A percentile compares a stretch with the other conserved stretches of the same genome.
These are phyloP conservation scores for Arthonia radiata DNA, from an alignment of 495 filamentous ascomycete species.

Conservation along the genomic window DNA sequence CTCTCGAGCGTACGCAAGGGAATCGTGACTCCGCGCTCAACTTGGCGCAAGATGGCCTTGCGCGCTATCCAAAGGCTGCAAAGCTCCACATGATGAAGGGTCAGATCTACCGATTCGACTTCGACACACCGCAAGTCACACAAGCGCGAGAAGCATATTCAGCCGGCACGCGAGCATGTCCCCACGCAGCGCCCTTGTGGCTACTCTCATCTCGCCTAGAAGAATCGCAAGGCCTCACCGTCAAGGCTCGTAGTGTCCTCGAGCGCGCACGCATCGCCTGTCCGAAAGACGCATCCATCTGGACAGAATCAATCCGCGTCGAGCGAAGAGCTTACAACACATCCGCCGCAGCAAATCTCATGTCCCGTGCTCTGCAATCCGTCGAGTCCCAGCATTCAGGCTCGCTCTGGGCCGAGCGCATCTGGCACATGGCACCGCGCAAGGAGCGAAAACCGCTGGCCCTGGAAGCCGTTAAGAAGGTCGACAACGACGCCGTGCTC, in stretches of 20 bases:
- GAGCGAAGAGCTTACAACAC: conserved; percentile 75
- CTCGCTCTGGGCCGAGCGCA: conserved; percentile 74
- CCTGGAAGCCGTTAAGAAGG: conserved; percentile 89
- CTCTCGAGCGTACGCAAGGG: conserved; percentile 66
- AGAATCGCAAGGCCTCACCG: conserved; percentile 57
- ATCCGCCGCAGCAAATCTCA: conserved; percentile 60
- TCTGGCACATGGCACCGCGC: conserved; percentile 77
- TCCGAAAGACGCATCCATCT: conserved; percentile 63
- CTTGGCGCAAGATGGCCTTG: conserved; percentile 64
- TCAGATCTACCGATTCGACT: conserved; percentile 55
- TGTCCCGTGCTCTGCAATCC: conserved; percentile 82
- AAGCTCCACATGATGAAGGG: conserved; percentile 99
- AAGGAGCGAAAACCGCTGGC: conserved; percentile 77
- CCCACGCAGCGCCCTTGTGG: conserved; percentile 68
- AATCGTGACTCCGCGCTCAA: conserved; percentile 59
- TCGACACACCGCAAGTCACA: conserved; percentile 37
- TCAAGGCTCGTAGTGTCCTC: conserved; percentile 79
- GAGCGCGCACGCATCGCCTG: conserved; percentile 70
- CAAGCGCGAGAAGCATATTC: conserved; percentile 81
- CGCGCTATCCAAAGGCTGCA: conserved; percentile 61
- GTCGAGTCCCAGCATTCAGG: conserved; percentile 48
- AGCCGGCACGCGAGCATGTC: conserved; percentile 66
- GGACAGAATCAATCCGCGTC: conserved; percentile 76
- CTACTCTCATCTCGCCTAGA: conserved; percentile 69
- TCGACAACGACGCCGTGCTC: conserved; percentile 69